Conservation (phyloP, 352 stramenopile species). For the Phytophthora crassamura region DNA sequence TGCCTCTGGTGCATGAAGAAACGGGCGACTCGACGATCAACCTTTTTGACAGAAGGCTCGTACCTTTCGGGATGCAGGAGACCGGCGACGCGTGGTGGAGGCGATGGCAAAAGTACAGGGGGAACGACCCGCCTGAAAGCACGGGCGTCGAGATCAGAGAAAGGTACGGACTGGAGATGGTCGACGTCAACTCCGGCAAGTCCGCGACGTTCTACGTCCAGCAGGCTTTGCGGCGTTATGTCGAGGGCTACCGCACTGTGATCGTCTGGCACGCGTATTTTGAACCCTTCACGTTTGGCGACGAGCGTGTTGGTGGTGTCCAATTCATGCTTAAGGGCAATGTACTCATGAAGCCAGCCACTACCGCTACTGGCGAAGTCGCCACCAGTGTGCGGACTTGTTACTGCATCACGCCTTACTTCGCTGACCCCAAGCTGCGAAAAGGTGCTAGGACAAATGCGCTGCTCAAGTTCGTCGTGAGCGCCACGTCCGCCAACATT, state of each 20-base stretch:
- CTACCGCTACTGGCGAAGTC: no score
- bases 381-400: no score
- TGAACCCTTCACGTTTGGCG: constrained; percentile 47
- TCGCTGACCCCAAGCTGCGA: no score
- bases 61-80: constrained; percentile 29
- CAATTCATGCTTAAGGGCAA: no score
- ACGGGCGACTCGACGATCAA: constrained; percentile 38
- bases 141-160: constrained; percentile 53
- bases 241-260: constrained; percentile 50
- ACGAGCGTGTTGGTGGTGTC: constrained; percentile 37
- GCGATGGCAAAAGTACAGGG: constrained; percentile 18
- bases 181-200: constrained; percentile 41
- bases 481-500: no score
- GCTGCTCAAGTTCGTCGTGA: no score
- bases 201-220: constrained; percentile 45
- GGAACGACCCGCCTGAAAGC: constrained; percentile 1
- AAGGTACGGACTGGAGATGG: constrained; percentile 51
- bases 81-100: constrained; percentile 38
- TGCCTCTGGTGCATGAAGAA: constrained; percentile 29
- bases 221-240: constrained; percentile 51
- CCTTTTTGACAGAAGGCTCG: constrained; percentile 27
- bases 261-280: constrained; percentile 57
- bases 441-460: no score
- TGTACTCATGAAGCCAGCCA: no score
- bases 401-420: no score